phyloP scores from a whole-genome alignment of 2,329 filamentous ascomycete genomes.

The Berkeleyomyces basicola region DNA sequence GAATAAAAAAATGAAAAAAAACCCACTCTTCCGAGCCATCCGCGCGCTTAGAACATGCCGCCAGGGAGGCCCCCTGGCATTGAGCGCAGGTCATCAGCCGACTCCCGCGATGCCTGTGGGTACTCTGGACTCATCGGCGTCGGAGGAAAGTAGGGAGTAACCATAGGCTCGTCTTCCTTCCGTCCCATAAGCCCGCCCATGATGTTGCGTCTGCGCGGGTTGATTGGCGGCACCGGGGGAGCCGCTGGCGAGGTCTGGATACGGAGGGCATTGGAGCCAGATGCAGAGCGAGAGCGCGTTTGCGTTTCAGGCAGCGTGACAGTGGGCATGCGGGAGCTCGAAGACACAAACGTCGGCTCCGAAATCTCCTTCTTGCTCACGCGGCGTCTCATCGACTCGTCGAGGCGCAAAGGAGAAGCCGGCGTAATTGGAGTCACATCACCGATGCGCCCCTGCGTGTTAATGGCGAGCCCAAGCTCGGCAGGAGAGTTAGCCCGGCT shows the following conservation, averaged over 20 bases:
- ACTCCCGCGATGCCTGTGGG: neutral
- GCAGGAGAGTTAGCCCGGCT: conserved; percentile 10
- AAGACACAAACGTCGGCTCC: conserved; percentile 32
- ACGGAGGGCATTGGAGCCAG: conserved; percentile 24
- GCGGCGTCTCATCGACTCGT: conserved; percentile 25
- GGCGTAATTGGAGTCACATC: neutral
- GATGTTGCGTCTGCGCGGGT: conserved; percentile 35
- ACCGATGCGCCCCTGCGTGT: conserved; percentile 16
- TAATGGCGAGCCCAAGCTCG: neutral
- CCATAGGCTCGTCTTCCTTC: conserved; percentile 9
- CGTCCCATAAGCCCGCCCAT: conserved; percentile 20
- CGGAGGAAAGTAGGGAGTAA: conserved; percentile 9
- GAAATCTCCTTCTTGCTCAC: conserved; percentile 33
- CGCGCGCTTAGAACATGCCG: conserved; percentile 8
- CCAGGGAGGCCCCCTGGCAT: conserved; percentile 8
- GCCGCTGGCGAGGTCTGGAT: conserved; percentile 22
- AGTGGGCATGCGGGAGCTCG: conserved; percentile 29
- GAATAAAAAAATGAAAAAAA: neutral
- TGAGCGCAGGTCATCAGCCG: conserved; percentile 5
- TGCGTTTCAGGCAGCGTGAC: conserved; percentile 24
- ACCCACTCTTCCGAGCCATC: neutral
- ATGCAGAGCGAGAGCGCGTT: conserved; percentile 22
- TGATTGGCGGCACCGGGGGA: conserved; percentile 42
- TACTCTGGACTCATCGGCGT: conserved; percentile 7
- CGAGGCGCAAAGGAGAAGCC: conserved; percentile 19